Evolutionary conservation across 805 yeast species (phyloP).

Genomic region (Kodamaea nitidulidarum): DNA sequence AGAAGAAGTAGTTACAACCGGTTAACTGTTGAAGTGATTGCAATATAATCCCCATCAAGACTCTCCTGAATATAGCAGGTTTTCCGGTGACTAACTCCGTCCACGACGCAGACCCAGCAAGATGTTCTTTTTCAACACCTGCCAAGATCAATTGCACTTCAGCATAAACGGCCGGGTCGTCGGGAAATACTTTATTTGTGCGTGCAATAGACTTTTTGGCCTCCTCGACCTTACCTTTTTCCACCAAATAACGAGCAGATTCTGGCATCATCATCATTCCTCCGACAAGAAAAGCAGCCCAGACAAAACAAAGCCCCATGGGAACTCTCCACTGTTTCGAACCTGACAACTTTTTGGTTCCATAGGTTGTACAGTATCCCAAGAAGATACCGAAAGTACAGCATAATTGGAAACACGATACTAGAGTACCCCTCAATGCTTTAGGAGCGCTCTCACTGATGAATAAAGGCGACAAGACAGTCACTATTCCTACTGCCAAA

Average conservation of each 20-base stretch:
- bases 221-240: constrained; percentile 21
- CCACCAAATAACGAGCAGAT: constrained; percentile 25
- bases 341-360: constrained; percentile 21
- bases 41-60: constrained; percentile 22
- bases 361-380: constrained; percentile 26
- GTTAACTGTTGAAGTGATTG: constrained; percentile 54
- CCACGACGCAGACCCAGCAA: constrained; percentile 27
- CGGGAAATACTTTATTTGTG: constrained; percentile 21
- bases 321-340: constrained; percentile 28
- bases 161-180: constrained; percentile 23
- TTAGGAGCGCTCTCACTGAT: constrained; percentile 27
- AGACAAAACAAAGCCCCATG: constrained; percentile 25
- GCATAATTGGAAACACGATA: constrained; percentile 26
- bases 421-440: constrained; percentile 26
- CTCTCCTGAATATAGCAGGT: constrained; percentile 25
- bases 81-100: constrained; percentile 23
- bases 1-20: constrained; percentile 64
- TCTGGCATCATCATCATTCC: constrained; percentile 29
- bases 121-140: constrained; percentile 25
- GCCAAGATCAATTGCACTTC: constrained; percentile 27
- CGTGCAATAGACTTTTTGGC: constrained; percentile 25
- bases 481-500: constrained; percentile 24
- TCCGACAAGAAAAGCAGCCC: constrained; percentile 22
- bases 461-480: constrained; percentile 25
- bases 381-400: constrained; percentile 26